Evolutionary conservation across 2,329 filamentous ascomycete genomes (phyloP).

Genomic region (Fusarium transvaalense): DNA sequence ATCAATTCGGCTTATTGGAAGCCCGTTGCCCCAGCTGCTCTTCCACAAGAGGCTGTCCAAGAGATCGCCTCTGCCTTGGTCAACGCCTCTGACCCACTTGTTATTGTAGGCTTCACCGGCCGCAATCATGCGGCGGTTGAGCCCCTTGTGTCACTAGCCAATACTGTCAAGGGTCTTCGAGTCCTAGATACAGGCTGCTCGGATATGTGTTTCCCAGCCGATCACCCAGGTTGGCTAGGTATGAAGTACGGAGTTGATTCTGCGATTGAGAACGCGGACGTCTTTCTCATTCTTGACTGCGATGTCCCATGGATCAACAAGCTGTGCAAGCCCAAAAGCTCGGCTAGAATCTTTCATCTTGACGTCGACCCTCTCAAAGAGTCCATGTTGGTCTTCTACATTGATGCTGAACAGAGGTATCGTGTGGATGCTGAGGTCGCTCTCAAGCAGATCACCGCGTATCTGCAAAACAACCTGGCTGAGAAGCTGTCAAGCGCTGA

Average conservation of each 20-base stretch:
- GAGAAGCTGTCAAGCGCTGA: background rate
- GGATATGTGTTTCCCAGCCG: slow-evolving; percentile 34
- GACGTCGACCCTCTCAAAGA: slow-evolving; percentile 31
- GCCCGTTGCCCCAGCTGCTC: slow-evolving; percentile 1
- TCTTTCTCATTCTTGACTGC: slow-evolving; percentile 26
- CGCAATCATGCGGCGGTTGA: slow-evolving; percentile 17
- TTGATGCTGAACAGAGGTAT: slow-evolving; percentile 24
- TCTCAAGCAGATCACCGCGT: background rate
- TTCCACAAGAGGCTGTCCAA: background rate
- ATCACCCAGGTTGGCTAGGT: slow-evolving; percentile 22
- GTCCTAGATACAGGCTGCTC: slow-evolving; percentile 31
- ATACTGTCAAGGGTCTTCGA: slow-evolving; percentile 5
- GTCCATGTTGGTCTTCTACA: slow-evolving; percentile 15
- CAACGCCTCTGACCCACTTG: slow-evolving; percentile 16
- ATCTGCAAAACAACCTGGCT: rapidly evolving
- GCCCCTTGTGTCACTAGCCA: slow-evolving; percentile 10
- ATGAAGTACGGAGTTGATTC: slow-evolving; percentile 27
- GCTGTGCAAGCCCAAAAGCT: background rate
- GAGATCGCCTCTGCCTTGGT: slow-evolving; percentile 5
- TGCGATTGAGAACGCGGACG: slow-evolving; percentile 8
- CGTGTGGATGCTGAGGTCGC: slow-evolving; percentile 11
- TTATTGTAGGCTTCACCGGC: slow-evolving; percentile 24
- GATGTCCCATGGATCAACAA: slow-evolving; percentile 36
- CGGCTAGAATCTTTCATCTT: slow-evolving; percentile 24
- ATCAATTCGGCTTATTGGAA: slow-evolving; percentile 13